Conservation (phyloP, 768 basidiomycete species). For the Gymnopilus junonius region DNA sequence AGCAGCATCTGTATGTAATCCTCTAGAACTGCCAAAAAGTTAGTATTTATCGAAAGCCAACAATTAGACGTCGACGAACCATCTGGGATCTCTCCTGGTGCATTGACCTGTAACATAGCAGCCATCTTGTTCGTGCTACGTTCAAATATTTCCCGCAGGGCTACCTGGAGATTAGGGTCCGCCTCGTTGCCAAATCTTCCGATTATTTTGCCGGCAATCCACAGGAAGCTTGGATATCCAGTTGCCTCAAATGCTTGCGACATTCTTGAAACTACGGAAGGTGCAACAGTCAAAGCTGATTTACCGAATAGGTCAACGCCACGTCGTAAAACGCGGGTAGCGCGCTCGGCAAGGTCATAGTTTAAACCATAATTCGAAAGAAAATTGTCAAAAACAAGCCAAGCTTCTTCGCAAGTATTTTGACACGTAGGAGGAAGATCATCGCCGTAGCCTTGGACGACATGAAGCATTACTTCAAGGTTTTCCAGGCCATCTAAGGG, state of each 20-base stretch:
- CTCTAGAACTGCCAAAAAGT: slow-evolving; percentile 72
- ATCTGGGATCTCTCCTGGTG: slow-evolving; percentile 82
- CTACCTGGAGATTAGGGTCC: slow-evolving; percentile 53
- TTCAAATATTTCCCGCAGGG: slow-evolving; percentile 74
- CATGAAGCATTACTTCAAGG: slow-evolving; percentile 87
- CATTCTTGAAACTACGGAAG: slow-evolving; percentile 78
- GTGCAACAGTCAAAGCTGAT: slow-evolving; percentile 66
- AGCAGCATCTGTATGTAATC: slow-evolving; percentile 88
- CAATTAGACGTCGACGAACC: slow-evolving; percentile 52
- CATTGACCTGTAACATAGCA: slow-evolving; percentile 65
- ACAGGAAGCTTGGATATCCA: slow-evolving; percentile 85
- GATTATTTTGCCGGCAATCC: slow-evolving; percentile 92
- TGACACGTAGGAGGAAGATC: slow-evolving; percentile 82
- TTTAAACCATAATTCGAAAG: slow-evolving; percentile 78
- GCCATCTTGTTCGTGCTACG: slow-evolving; percentile 74
- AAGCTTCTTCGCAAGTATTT: slow-evolving; percentile 78
- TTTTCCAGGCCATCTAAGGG: slow-evolving; percentile 83
- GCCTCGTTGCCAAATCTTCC: slow-evolving; percentile 74
- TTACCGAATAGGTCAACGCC: slow-evolving; percentile 82
- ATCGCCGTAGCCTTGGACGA: slow-evolving; percentile 82
- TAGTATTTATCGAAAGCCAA: neutral
- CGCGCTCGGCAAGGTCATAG: slow-evolving; percentile 79
- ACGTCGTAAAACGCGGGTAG: slow-evolving; percentile 82
- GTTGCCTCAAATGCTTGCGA: slow-evolving; percentile 76
- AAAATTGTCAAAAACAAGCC: slow-evolving; percentile 82